phyloP scores from a whole-genome alignment of 345 rosid genomes.

The Populus tremula region DNA sequence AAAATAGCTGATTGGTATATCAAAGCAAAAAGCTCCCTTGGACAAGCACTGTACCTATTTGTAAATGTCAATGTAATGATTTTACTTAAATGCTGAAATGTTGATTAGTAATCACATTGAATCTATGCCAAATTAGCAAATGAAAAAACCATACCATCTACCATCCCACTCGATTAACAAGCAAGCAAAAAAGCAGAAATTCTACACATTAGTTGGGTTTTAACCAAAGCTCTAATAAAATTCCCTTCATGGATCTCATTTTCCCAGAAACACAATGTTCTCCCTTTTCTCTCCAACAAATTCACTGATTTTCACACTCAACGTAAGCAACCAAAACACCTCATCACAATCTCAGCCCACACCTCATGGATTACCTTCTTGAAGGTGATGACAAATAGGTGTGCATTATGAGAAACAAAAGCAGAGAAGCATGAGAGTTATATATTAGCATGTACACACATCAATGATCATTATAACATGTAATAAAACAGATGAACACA shows the following conservation, averaged over 20 bases:
- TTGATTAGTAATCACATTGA: background rate
- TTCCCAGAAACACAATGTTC: background rate
- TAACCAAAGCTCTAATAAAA: background rate
- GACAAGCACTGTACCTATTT: background rate
- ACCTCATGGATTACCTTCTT: background rate
- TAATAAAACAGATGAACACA: background rate
- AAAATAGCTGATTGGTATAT: background rate
- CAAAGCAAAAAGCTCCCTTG: background rate
- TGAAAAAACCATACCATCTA: background rate
- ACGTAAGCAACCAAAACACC: background rate
- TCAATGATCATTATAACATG: background rate
- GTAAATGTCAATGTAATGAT: background rate
- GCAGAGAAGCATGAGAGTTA: background rate
- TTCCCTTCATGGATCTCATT: background rate
- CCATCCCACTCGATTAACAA: background rate
- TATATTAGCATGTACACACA: background rate
- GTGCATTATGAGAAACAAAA: background rate
- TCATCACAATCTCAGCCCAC: constrained; percentile 1
- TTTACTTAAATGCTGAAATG: background rate
- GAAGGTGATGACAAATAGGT: background rate
- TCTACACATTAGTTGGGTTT: background rate
- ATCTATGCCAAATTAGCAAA: background rate
- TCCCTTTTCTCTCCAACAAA: background rate
- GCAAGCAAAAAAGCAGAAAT: background rate
- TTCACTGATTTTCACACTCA: constrained; percentile 1